phyloP scores from a whole-genome alignment of 768 basidiomycete genomes.

The Tulasnella sp. region DNA sequence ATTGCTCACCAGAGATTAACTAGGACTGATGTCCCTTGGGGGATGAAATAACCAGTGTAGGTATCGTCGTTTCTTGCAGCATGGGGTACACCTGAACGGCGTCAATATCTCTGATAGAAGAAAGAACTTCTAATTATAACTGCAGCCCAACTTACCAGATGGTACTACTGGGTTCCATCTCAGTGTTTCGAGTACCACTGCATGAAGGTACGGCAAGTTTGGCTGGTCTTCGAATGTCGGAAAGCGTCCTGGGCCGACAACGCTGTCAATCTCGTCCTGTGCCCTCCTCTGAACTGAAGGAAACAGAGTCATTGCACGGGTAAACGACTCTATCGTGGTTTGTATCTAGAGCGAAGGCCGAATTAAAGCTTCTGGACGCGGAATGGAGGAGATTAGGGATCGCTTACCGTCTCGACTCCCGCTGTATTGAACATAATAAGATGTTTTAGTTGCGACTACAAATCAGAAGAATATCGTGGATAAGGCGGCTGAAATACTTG shows the following conservation, averaged over 20 bases:
- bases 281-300: constrained; percentile 18
- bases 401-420: neutral
- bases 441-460: neutral
- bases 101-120: too few species aligned
- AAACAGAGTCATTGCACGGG: constrained; percentile 7
- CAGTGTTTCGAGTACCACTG: constrained; percentile 6
- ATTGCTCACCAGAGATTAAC: too few species aligned
- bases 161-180: neutral
- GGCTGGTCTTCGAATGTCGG: constrained; percentile 11
- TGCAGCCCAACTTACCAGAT: neutral
- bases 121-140: too few species aligned
- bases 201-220: constrained; percentile 12
- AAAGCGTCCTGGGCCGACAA: constrained; percentile 4
- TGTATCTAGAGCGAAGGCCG: neutral
- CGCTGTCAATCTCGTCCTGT: constrained; percentile 11
- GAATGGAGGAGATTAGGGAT: neutral
- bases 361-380: too few species aligned
- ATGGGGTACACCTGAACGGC: too few species aligned
- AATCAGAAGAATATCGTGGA: neutral
- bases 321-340: neutral
- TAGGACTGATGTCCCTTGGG: too few species aligned
- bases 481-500: neutral
- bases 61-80: too few species aligned
- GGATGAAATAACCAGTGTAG: too few species aligned
- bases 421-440: neutral